Evolutionary conservation across 1,284 basidiomycete genomes (phyloP).

Genomic region (Pseudozyma sp.): DNA sequence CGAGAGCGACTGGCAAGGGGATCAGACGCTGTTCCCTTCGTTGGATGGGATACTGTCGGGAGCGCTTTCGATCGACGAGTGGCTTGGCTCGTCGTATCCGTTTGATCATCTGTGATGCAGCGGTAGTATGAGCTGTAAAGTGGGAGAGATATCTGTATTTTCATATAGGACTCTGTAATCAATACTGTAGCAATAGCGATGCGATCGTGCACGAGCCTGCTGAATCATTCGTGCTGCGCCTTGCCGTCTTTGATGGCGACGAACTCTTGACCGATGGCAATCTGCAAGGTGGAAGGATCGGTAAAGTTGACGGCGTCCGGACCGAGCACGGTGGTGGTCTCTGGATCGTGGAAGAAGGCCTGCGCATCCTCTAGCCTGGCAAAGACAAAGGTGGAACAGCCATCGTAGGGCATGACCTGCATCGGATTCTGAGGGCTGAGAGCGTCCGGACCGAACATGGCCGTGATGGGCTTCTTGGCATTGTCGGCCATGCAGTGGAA

Average conservation of each 20-base stretch:
- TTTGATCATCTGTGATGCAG: conserved; percentile 34
- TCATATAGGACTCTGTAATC: neutral
- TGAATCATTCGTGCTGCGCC: neutral
- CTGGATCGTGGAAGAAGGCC: conserved; percentile 24
- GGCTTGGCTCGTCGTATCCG: conserved; percentile 44
- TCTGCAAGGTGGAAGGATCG: conserved; percentile 18
- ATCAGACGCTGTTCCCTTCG: conserved; percentile 40
- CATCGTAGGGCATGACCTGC: conserved; percentile 25
- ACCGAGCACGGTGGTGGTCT: conserved; percentile 14
- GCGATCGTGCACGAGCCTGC: neutral
- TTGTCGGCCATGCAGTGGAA: conserved; percentile 19
- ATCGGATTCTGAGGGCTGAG: conserved; percentile 13
- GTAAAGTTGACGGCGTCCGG: conserved; percentile 20
- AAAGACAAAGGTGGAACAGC: conserved; percentile 31
- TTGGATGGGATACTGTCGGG: conserved; percentile 43
- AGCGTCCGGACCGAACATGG: conserved; percentile 27
- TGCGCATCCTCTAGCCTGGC: conserved; percentile 17
- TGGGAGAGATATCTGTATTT: neutral
- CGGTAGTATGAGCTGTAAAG: neutral
- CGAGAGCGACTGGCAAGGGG: conserved; percentile 40
- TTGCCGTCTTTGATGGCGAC: conserved; percentile 9
- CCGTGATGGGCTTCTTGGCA: conserved; percentile 5
- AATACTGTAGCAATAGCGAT: neutral
- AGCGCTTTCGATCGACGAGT: conserved; percentile 42
- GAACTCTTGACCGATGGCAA: conserved; percentile 21